These are phyloP conservation scores for Coniella lustricola DNA, from an alignment of 2,329 filamentous ascomycete genomes.

Conservation along the genomic window DNA sequence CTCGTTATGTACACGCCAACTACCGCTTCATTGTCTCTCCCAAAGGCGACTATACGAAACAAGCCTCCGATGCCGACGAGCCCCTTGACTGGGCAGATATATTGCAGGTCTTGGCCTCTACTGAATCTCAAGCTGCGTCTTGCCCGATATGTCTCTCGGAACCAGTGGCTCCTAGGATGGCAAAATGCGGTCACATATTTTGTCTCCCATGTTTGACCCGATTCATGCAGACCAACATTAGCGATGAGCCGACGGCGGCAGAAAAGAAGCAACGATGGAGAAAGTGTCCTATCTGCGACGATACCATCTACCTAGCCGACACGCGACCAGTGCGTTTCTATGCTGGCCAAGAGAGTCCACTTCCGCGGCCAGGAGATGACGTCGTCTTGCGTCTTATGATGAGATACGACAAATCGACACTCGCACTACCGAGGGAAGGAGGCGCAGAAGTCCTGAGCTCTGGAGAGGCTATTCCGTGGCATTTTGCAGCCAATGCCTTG, in stretches of 20 bases:
- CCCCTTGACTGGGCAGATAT: constrained; percentile 88
- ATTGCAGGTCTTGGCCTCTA: constrained; percentile 83
- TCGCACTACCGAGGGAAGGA: constrained; percentile 80
- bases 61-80: constrained; percentile 79
- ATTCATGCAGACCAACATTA: constrained; percentile 82
- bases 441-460: constrained; percentile 60
- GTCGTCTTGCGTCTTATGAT: constrained; percentile 83
- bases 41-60: constrained; percentile 66
- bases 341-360: constrained; percentile 73
- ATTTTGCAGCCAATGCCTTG: constrained; percentile 85
- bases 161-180: constrained; percentile 92
- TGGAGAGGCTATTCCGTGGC: constrained; percentile 83
- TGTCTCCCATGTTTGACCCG: constrained; percentile 88
- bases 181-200: constrained; percentile 94
- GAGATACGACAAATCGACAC: constrained; percentile 70
- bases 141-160: constrained; percentile 94
- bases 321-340: constrained; percentile 88
- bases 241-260: constrained; percentile 51
- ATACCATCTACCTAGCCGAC: constrained; percentile 86
- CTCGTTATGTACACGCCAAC: constrained; percentile 86
- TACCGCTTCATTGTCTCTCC: constrained; percentile 95
- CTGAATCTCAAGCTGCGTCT: constrained; percentile 77
- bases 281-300: constrained; percentile 94
- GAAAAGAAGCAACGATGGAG: constrained; percentile 63
- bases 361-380: constrained; percentile 78